Evolutionary conservation across 2,329 filamentous ascomycete species (phyloP), one percentile per base, ranked within the genome.

Genomic region (Microascus cirrosus): DNA sequence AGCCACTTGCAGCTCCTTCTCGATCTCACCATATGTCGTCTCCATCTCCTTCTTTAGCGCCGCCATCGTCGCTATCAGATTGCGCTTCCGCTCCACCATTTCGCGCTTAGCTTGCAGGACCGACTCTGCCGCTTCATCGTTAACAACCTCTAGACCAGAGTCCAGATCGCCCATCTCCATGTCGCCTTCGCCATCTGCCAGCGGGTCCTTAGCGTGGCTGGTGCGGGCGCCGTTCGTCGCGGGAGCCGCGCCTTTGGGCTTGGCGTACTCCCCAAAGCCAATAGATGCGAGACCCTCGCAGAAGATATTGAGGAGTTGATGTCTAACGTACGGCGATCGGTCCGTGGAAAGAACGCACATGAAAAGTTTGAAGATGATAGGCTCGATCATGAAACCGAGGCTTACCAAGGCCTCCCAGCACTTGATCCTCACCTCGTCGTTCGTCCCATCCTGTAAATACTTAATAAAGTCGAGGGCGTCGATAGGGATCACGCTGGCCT

Each of bases 331-430:
- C 0, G 84, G 83, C 1, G 85, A 87, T 24, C 75, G 73, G 66
- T 87, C 84, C 1, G 80, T 84, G 60, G 81, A 82, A 57, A 86
- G 71, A 18, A 78, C 74, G 25, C 78, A 77, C 35, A 86, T 71
- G 50, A 87, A 71, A 58, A 85, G 77, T 54, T 73, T 74, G 62
- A 85, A 74, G 51, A 87, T 74, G 1, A 71, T 69, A 2, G 79
- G 72, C 57, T 82, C 79, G 62, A 78, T 71, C 63, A 87, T 72
- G 54, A 78, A 76, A 0, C 82, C 83, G n/a, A 87, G 75, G 61
- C 86, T 82, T 42, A 86, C 74, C 52, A 88, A 70, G 11, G 80
- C 77, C 63, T 86, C 81, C 58, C 83, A 86, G 1, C 82, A 82
- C 67, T 85, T 85, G 69, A 87, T 80, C 24, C 84, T 80, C 56